phyloP scores from a whole-genome alignment of 108 stramenopile species.

The Skeletonema tropicum region DNA sequence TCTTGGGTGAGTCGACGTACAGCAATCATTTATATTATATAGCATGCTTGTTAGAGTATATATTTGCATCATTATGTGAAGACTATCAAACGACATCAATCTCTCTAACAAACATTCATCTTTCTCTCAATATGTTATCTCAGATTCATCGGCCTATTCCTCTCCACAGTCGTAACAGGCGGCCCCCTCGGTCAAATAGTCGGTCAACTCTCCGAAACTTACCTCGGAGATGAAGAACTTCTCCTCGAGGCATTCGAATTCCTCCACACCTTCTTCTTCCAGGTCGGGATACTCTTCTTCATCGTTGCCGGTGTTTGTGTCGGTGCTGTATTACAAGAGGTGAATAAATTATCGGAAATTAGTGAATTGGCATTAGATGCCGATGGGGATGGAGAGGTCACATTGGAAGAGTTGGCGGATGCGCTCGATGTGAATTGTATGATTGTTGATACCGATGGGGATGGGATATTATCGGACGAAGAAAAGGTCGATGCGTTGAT shows the following conservation, averaged over 20 bases:
- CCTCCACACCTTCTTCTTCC: constrained; percentile 46
- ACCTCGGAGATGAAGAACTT: constrained; percentile 46
- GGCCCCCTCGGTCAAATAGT: constrained; percentile 28
- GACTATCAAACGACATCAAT: too few species aligned
- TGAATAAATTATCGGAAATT: constrained; percentile 21
- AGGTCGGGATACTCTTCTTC: constrained; percentile 51
- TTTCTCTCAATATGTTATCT: too few species aligned
- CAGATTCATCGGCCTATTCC: too few species aligned
- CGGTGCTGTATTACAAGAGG: constrained; percentile 25
- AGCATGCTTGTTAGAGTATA: too few species aligned
- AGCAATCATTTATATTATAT: too few species aligned
- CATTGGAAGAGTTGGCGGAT: constrained; percentile 40
- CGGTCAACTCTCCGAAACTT: constrained; percentile 26
- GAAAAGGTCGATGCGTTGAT: constrained; percentile 33
- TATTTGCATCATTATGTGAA: too few species aligned
- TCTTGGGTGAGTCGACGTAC: constrained; percentile 14
- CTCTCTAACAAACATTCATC: too few species aligned
- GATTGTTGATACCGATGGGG: constrained; percentile 40
- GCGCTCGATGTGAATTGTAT: constrained; percentile 26
- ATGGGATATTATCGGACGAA: constrained; percentile 39
- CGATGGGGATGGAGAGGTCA: constrained; percentile 48
- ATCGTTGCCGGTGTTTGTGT: constrained; percentile 36
- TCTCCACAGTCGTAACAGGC: too few species aligned
- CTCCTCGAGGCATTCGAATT: constrained; percentile 54
- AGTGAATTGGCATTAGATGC: constrained; percentile 31